phyloP scores from a whole-genome alignment of 2,329 filamentous ascomycete genomes.

The Xylaria sp. region DNA sequence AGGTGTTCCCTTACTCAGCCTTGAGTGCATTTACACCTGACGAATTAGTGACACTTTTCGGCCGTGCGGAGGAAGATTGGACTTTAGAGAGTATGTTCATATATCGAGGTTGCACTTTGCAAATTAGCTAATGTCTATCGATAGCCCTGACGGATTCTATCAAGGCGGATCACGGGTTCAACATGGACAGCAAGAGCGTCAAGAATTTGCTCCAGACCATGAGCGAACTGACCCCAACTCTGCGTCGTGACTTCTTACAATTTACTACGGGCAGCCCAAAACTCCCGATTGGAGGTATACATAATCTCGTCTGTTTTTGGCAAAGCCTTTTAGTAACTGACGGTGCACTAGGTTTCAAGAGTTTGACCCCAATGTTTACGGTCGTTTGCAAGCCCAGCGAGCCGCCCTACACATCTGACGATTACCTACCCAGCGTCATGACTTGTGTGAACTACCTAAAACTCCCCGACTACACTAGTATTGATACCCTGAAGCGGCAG shows the following conservation, averaged over 20 bases:
- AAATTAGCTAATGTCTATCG: constrained; percentile 42
- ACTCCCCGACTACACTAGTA: constrained; percentile 88
- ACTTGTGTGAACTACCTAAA: constrained; percentile 99
- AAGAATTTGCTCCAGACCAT: constrained; percentile 93
- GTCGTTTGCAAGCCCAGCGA: constrained; percentile 99
- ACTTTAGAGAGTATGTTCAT: constrained; percentile 85
- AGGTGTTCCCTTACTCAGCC: constrained; percentile 95
- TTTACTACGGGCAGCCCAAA: constrained; percentile 99
- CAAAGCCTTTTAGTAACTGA: constrained; percentile 46
- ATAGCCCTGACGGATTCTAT: constrained; percentile 95
- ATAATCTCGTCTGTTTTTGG: constrained; percentile 14
- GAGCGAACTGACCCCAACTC: constrained; percentile 80
- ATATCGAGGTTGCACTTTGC: background rate
- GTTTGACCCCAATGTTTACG: constrained; percentile 96
- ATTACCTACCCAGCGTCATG: constrained; percentile 99
- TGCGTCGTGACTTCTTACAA: constrained; percentile 93
- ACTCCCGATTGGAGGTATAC: constrained; percentile 93
- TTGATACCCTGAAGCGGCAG: constrained; percentile 80
- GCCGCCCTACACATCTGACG: constrained; percentile 89
- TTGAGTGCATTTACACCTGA: constrained; percentile 93
- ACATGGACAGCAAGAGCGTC: constrained; percentile 97
- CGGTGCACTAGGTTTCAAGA: constrained; percentile 81
- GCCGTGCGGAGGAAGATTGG: constrained; percentile 94
- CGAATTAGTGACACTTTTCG: constrained; percentile 94
- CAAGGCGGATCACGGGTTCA: constrained; percentile 98